Evolutionary conservation across 2,329 filamentous ascomycete species (phyloP), one percentile per base, ranked within the genome.

Genomic region (Orbilia ellipsospora): DNA sequence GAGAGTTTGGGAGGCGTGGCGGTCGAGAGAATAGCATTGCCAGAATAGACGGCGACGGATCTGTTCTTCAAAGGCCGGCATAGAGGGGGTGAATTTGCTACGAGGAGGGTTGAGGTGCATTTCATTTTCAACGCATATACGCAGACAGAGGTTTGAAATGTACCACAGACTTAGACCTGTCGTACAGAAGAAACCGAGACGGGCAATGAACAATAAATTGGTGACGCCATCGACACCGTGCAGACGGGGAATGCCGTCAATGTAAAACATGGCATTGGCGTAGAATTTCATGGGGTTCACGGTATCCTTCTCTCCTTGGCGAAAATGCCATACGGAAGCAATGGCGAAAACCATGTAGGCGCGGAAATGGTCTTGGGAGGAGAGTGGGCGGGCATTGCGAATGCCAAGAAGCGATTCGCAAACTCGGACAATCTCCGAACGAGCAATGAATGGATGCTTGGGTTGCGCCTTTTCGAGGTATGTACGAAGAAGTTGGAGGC

Each of bases 11-110:
- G 82, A 81, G 51, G 83, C 83, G 28, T 83, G 79, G 18, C 83
- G 80, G 60, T 84, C 83, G 1, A 84, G 79, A n/a, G 83, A 83
- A 69, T 84, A 84, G 6, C 83, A 78, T 77, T 82, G 83, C 83
- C 83, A 84, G 70, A 84, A 84, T 0, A 81, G 82, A n/a, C 83
- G 81, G 65, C 83, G 83, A 1, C 81, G 78, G 80, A 83, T 82
- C 62, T 84, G 82, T 31, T 82, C 80, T 54, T 83, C 82, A 6
- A 80, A 77, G 6, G 73, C 73, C 8, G 73, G 67, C 66, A 77
- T 62, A 2, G 73, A 66, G 18, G 66, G 73, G 1, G 73, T 64
- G 18, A 66, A 66, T 44, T 72, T 72, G 50, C 73, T 77, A 4
- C 73, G 65, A 12, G 54, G 67, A 1, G 73, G 73, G 15, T 77